phyloP scores from a whole-genome alignment of 2,329 filamentous ascomycete species.

The Cercospora canescens region DNA sequence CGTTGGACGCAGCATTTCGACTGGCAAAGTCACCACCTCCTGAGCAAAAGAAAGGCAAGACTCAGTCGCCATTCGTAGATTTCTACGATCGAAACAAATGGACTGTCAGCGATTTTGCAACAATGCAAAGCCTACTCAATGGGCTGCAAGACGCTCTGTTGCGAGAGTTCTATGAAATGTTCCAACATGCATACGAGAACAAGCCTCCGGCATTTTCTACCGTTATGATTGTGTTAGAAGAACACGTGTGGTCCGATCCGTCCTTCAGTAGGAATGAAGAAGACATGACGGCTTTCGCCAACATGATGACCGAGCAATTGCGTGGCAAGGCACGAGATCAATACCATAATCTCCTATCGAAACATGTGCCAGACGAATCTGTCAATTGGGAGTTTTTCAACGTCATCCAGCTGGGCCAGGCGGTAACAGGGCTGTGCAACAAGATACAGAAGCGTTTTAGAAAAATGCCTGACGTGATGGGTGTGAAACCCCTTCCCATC shows the following conservation, averaged over 20 bases:
- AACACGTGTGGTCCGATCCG: conserved; percentile 77
- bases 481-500: conserved; percentile 66
- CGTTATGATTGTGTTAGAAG: conserved; percentile 77
- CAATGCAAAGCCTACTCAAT: conserved; percentile 73
- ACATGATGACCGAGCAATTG: conserved; percentile 71
- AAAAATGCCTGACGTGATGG: conserved; percentile 85
- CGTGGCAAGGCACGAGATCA: conserved; percentile 72
- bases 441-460: conserved; percentile 90
- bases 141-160: conserved; percentile 78
- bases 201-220: conserved; percentile 80
- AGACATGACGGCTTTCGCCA: conserved; percentile 70
- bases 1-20: conserved; percentile 79
- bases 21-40: conserved; percentile 70
- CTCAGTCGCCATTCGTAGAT: conserved; percentile 46
- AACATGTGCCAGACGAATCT: conserved; percentile 75
- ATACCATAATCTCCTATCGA: conserved; percentile 76
- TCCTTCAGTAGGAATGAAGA: conserved; percentile 71
- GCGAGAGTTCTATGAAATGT: conserved; percentile 81
- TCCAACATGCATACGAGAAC: conserved; percentile 85
- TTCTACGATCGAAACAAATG: conserved; percentile 53
- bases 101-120: conserved; percentile 50
- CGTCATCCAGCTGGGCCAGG: conserved; percentile 84
- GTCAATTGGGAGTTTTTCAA: conserved; percentile 89
- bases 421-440: conserved; percentile 80
- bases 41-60: conserved; percentile 51